Base-by-base conservation (phyloP, 176 grass and related monocot species). In the Ensete ventricosum region DNA sequence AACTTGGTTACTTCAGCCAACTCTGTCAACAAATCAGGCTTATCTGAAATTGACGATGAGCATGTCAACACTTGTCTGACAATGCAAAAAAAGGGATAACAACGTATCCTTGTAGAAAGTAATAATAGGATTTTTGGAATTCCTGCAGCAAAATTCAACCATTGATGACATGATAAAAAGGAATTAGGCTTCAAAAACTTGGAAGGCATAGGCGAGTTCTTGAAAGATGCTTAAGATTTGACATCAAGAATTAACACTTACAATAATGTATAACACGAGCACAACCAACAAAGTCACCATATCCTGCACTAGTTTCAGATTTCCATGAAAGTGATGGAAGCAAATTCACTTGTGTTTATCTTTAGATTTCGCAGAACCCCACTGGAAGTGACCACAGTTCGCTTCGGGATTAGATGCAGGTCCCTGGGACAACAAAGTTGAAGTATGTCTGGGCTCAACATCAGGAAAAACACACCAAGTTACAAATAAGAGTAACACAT, bases 321-420 rank as follows among this genome's bases (percentile, higher is more conserved):
- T 6, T 60, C 57, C n/a, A n/a, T 19, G n/a, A 20, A 60, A 60
- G n/a, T 60, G 57, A 60, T 0, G 19, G n/a, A 34, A 67, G 8
- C 12, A 1, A 67, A 67, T 76, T 74, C 83, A 95, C 68, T 29
- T 62, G 1, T 11, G 53, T 71, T 85, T 87, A 43, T 85, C 85
- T 84, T 93, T 93, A 25, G 83, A 83, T 82, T 90, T 93, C 48
- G 86, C 64, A 87, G 90, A 81, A 29, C 87, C 85, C 93, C 93
- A 97, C 54, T 93, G 93, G 64, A 97, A 97, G 75, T 90, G 79
- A 62, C 85, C 85, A 81, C 94, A 93, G 82, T 93, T 97, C 17
- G 90, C 90, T 90, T 93, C 93, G 79, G 62, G 80, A 83, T 93
- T 97, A 60, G 87, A 88, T 54, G 88, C 73, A 83, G 90, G 94